Evolutionary conservation across 1,139 yeast genomes (phyloP).

Genomic region (Taiozyma sp.): DNA sequence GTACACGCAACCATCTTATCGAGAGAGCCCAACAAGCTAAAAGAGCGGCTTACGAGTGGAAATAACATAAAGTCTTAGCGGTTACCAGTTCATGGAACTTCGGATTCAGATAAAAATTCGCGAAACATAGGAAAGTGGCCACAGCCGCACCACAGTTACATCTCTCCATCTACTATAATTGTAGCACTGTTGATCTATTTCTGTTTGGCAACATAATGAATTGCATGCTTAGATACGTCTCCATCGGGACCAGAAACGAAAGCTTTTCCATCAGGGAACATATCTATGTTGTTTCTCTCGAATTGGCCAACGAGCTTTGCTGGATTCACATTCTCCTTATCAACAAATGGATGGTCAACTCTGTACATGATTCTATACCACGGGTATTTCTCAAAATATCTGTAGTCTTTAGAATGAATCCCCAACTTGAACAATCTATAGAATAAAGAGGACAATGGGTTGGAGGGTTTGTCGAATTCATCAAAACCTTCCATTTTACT

Average conservation of each 20-base stretch:
- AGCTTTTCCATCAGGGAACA: constrained; percentile 9
- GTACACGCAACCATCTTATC: constrained; percentile 9
- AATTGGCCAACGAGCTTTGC: background rate
- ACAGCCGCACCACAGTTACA: no score
- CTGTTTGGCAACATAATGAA: constrained; percentile 1
- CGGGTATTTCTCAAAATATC: constrained; percentile 10
- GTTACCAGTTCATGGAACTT: no score
- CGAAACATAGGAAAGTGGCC: no score
- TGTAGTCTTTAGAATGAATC: constrained; percentile 4
- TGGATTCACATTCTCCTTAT: background rate
- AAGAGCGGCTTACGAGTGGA: background rate
- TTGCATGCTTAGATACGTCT: background rate
- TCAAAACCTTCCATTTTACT: background rate
- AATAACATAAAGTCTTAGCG: no score
- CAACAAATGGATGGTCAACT: constrained; percentile 7
- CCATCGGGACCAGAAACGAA: background rate
- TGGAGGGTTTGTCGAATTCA: background rate
- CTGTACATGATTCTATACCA: constrained; percentile 16
- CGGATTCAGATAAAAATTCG: no score
- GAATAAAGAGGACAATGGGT: background rate
- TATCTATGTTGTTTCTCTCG: constrained; percentile 11
- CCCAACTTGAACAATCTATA: constrained; percentile 6
- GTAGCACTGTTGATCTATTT: background rate
- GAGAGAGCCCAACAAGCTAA: constrained; percentile 1
- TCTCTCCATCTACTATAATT: no score